Percentiles rank a stretch among this genome's conserved stretches.
phyloP scores from a whole-genome alignment of 176 grass and related monocot species.

The Themeda triandra region DNA sequence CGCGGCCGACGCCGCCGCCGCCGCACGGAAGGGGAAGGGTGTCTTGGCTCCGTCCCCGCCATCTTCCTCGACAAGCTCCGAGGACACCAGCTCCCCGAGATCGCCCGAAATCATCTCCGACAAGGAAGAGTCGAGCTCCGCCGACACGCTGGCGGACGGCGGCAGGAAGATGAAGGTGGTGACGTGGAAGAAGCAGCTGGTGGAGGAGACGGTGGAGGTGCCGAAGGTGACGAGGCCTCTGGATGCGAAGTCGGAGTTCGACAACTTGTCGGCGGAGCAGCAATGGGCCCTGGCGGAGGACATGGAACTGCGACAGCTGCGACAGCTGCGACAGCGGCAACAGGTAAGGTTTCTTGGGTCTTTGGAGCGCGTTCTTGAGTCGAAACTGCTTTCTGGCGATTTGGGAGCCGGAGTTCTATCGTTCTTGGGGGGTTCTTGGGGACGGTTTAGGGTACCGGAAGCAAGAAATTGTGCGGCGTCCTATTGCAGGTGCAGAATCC shows the following conservation, averaged over 20 bases:
- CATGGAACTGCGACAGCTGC: too few relatives aligned
- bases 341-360: background rate
- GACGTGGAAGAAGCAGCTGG: background rate
- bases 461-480: background rate
- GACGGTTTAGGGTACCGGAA: background rate
- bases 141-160: background rate
- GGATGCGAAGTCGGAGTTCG: background rate
- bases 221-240: background rate
- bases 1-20: background rate
- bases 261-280: background rate
- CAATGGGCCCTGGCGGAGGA: too few relatives aligned
- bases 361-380: background rate
- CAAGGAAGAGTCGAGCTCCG: background rate
- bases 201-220: background rate
- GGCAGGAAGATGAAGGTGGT: background rate
- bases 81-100: background rate
- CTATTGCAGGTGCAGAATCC: background rate
- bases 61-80: background rate
- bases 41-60: background rate
- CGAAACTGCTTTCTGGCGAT: background rate
- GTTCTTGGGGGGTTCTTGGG: background rate
- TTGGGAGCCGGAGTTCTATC: background rate
- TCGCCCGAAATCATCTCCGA: background rate
- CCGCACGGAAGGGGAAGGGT: background rate
- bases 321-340: too few relatives aligned